Conservation (phyloP, 1,284 basidiomycete genomes). For the Marasmius sp. region DNA sequence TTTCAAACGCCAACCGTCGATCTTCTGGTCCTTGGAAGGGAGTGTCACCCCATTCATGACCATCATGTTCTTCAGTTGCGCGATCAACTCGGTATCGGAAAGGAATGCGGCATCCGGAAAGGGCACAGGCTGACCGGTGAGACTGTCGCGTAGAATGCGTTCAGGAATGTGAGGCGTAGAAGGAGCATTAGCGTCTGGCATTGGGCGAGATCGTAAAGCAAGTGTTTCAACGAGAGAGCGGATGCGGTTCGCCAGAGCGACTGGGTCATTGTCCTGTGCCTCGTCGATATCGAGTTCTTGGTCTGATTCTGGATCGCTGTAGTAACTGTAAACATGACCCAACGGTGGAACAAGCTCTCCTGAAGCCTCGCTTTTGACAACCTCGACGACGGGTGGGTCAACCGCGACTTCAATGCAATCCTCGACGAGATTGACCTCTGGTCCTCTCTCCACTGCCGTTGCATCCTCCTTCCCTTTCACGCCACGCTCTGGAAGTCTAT, state of each 20-base stretch:
- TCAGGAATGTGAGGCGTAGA: conserved; percentile 3
- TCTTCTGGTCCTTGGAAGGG: background rate
- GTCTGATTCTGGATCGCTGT: background rate
- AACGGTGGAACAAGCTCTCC: background rate
- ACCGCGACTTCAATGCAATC: background rate
- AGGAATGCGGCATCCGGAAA: background rate
- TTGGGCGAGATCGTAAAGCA: background rate
- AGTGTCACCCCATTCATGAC: background rate
- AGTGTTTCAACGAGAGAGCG: background rate
- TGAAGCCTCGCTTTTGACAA: background rate
- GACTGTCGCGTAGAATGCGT: conserved; percentile 1
- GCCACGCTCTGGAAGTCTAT: no score
- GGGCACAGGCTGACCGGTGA: background rate
- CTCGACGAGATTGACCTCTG: background rate
- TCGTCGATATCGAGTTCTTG: background rate
- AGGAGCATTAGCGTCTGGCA: background rate
- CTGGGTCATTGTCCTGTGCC: background rate
- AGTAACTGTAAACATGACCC: background rate
- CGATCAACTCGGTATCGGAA: background rate
- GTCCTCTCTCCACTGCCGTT: background rate
- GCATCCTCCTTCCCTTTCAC: background rate
- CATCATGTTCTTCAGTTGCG: background rate
- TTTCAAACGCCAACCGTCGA: background rate
- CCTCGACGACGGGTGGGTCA: background rate
- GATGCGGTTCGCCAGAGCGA: background rate